These are phyloP conservation scores for Colletotrichum graminicola DNA, from an alignment of 2,329 filamentous ascomycete genomes.

Conservation along the genomic window DNA sequence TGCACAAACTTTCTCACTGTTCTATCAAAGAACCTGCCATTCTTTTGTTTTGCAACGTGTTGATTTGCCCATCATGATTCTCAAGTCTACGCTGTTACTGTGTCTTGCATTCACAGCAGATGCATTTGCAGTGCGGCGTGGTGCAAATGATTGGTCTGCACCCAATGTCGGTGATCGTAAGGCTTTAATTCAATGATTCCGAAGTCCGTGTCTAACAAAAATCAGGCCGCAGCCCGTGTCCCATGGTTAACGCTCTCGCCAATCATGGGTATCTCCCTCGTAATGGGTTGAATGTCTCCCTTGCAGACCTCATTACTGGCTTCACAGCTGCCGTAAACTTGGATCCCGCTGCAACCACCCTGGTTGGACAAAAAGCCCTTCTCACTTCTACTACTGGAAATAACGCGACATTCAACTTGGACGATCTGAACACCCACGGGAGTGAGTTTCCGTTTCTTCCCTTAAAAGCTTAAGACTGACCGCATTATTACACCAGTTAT, in stretches of 20 bases:
- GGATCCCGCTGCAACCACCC: conserved; percentile 40
- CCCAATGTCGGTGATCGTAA: conserved; percentile 35
- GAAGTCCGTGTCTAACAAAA: not conserved
- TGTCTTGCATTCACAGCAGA: conserved; percentile 25
- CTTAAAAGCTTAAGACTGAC: not conserved
- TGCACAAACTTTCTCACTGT: not conserved
- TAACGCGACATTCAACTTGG: conserved; percentile 47
- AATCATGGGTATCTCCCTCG: conserved; percentile 45
- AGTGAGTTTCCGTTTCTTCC: conserved; percentile 23
- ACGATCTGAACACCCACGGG: conserved; percentile 47
- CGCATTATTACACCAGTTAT: conserved; percentile 45
- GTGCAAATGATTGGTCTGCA: conserved; percentile 32
- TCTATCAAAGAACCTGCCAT: not conserved
- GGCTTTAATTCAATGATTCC: not conserved
- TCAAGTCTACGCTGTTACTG: conserved; percentile 17
- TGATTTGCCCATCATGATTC: conserved; percentile 21
- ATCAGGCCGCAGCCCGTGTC: conserved; percentile 44
- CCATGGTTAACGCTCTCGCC: conserved; percentile 46
- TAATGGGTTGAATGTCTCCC: conserved; percentile 39
- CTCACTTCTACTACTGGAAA: conserved; percentile 48
- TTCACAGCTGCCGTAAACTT: conserved; percentile 42
- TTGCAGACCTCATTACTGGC: conserved; percentile 38
- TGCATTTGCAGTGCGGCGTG: conserved; percentile 23
- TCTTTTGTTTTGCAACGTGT: not conserved
- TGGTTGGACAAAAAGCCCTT: conserved; percentile 16